These are phyloP conservation scores for Rhizopogon vinicolor DNA, from an alignment of 768 basidiomycete species.

Conservation along the genomic window DNA sequence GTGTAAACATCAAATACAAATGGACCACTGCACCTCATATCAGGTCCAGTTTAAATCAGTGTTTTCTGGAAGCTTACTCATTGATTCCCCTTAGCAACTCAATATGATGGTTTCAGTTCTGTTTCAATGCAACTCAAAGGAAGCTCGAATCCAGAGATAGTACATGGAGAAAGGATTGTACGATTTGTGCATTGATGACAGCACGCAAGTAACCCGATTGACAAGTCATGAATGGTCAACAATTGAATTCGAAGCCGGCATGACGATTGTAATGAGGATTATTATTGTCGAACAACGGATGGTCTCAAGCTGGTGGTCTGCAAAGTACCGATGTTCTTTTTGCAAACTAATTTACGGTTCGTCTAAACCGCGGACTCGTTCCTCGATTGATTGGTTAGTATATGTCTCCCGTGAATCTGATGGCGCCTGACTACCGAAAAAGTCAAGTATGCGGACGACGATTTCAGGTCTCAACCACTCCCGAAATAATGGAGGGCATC, in stretches of 20 bases:
- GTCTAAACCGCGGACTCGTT: slow-evolving; percentile 16
- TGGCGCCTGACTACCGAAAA: slow-evolving; percentile 1
- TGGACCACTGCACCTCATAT: slow-evolving; percentile 21
- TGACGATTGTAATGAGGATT: slow-evolving; percentile 22
- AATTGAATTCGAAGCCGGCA: slow-evolving; percentile 14
- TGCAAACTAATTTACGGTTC: slow-evolving; percentile 10
- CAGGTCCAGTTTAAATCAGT: slow-evolving; percentile 10
- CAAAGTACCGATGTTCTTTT: slow-evolving; percentile 15
- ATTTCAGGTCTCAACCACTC: slow-evolving; percentile 14
- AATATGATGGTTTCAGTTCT: slow-evolving; percentile 12
- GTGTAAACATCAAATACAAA: slow-evolving; percentile 15
- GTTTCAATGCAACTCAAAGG: slow-evolving; percentile 11
- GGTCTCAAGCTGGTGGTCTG: slow-evolving; percentile 3
- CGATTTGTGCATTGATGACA: slow-evolving; percentile 20
- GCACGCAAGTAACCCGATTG: slow-evolving; percentile 16
- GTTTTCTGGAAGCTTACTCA: background rate
- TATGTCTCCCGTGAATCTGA: background rate
- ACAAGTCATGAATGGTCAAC: slow-evolving; percentile 19
- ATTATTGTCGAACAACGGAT: slow-evolving; percentile 15
- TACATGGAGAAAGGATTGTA: slow-evolving; percentile 20
- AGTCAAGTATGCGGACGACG: slow-evolving; percentile 20
- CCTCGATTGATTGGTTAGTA: slow-evolving; percentile 20
- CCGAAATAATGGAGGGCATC: too few relatives aligned
- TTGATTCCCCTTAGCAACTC: slow-evolving; percentile 12
- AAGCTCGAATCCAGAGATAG: slow-evolving; percentile 18